Evolutionary conservation across 768 basidiomycete genomes (phyloP), one percentile per base, ranked within the genome.

Genomic region (Leccinum rimulosum): DNA sequence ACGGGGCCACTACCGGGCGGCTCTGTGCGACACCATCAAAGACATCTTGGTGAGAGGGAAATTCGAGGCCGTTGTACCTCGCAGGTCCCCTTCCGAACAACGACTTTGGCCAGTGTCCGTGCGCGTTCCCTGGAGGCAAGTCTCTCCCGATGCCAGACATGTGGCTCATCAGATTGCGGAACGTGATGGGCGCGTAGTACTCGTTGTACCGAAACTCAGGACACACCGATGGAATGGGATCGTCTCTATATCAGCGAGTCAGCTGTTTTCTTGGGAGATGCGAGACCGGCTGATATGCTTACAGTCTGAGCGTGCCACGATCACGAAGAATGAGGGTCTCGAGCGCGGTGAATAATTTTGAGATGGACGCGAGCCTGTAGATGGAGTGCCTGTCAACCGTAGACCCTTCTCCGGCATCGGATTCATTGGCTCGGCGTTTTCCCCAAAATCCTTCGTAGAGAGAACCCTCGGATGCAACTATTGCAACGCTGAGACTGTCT

Each of bases 291-390:
- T 4, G 8, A 9, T 43, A 43, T 43, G n/a, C 73, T 61, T 61
- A 77, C 78, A 79, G 71, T 49, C 63, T 72, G 55, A 81, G 63
- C 2, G 63, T 61, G 3, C 82, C 82, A 49, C 73, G 73, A 61
- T 84, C 78, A 38, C 78, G 75, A 25, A 84, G 69, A 11, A 84
- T 75, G 43, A 81, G 64, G 0, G 79, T 80, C 62, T 84, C 80
- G 5, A 82, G 61, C 0, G 76, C 75, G 4, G 77, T 75, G 62
- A 83, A 82, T 58, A 84, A 68, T 67, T 84, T 85, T 6, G 79
- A 77, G 56, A 82, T 76, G 43, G 79, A 82, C 2, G 82, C 82
- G 27, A 84, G 71, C 28, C 84, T 74, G 61, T 83, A 84, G 52
- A 82, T 75, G 0, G 81, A 78, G 63, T 82, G 65, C 53, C 75